Conservation (phyloP, 768 basidiomycete species). For the Porphyrellus cyaneotinctus region DNA sequence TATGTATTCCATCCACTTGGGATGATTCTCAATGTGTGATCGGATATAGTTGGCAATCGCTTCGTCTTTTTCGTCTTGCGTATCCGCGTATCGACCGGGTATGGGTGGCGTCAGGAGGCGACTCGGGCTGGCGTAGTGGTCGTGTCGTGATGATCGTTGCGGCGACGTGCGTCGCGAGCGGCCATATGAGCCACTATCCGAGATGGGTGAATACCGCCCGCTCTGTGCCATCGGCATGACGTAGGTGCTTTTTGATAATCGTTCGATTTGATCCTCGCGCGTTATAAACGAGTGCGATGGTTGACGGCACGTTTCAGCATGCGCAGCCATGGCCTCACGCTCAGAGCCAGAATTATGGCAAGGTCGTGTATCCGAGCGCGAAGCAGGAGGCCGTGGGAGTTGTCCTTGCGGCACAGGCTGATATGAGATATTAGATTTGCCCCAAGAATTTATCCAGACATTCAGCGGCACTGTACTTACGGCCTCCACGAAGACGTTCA, state of each 20-base stretch:
- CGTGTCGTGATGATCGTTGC: not conserved
- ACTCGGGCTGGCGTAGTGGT: not conserved
- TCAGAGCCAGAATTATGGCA: conserved; percentile 21
- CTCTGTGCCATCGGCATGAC: conserved; percentile 3
- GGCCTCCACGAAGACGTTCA: conserved; percentile 56
- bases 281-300: conserved; percentile 14
- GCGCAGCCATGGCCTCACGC: conserved; percentile 5
- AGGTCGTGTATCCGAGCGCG: conserved; percentile 7
- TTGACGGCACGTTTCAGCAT: not conserved
- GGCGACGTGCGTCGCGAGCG: conserved; percentile 17
- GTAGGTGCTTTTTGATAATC: conserved; percentile 23
- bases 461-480: conserved; percentile 34
- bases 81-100: conserved; percentile 29
- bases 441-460: not conserved
- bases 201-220: conserved; percentile 12
- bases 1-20: conserved; percentile 45
- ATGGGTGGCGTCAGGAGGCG: conserved; percentile 22
- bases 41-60: conserved; percentile 44
- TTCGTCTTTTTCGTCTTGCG: conserved; percentile 38
- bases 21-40: conserved; percentile 40
- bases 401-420: conserved; percentile 27
- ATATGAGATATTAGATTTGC: conserved; percentile 6
- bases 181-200: conserved; percentile 16
- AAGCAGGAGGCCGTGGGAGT: conserved; percentile 21
- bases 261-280: conserved; percentile 28